Base-by-base conservation (phyloP, 1,284 basidiomycete genomes). In the Boletus albobrunnescens region DNA sequence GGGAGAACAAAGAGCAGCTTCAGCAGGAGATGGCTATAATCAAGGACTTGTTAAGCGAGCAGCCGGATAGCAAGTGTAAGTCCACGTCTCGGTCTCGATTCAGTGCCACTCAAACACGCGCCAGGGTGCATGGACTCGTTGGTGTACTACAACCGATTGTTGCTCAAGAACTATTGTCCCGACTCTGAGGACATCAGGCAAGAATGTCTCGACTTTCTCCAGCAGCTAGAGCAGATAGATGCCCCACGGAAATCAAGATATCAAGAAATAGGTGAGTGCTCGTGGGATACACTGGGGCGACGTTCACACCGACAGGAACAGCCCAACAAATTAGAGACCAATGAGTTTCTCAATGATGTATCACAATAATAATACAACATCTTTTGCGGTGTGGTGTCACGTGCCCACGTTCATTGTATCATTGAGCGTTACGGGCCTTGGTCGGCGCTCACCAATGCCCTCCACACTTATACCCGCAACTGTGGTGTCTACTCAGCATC, bases 21-120 rank as follows among this genome's bases (percentile, higher is more conserved):
- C 69, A 78, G 42, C 76, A 84, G n/a, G 95, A 99, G 67, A 87
- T 98, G 27, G 59, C 61, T 1, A 76, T 80, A 6, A 94, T 98
- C 43, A 74, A 87, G 55, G 92, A 96, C 56, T 74, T 99, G n/a
- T 71, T 94, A 31, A 83, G 88, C 38, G 82, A 94, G 49, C 91
- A 98, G 62, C 87, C 94, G 1, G 91, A 95, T 54, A 92, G 91
- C 55, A 96, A 93, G 76, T 98, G 95, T 92, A 63, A 49, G 84
- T 65, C 13, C 13, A 16, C 30, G 4, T 28, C 16, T 24, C 19
- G 11, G 28, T 32, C 46, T 40, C 27, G 35, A 44, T 44, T 47
- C 11, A 14, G 31, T 13, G 22, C 43, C 20, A 8, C n/a, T 36
- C 8, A 36, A 41, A 32, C 42, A 30, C 19, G 5, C 47, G 17